Evolutionary conservation across 768 basidiomycete genomes (phyloP), one percentile per base, ranked within the genome.

Genomic region (Mycena alexandri): DNA sequence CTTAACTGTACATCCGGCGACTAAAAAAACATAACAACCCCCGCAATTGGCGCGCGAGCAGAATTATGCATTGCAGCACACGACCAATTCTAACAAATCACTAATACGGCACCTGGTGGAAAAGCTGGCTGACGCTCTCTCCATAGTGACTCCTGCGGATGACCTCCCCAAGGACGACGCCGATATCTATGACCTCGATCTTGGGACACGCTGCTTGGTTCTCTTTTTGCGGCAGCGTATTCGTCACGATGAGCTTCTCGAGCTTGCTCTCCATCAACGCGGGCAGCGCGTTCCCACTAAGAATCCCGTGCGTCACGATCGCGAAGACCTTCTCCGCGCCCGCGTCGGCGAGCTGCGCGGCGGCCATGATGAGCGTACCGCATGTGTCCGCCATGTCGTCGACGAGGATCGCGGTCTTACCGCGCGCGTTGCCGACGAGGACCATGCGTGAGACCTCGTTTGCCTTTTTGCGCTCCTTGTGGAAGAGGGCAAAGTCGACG

Each of bases 361-460:
- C 94, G 1, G 97, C 98, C 61, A 98, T 85, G 72, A 92, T 91
- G 66, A 99, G 87, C 61, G 97, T 99, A 56, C 94, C 94, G 73
- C 95, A 96, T 47, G 95, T 96, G 79, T 96, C 95, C 34, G 95
- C 95, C 95, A 99, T 98, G 83, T 99, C 97, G 83, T 99, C 97
- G 48, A 99, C 93, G 33, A 99, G 84, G 65, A 99, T 96, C 59
- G 96, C 98, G 44, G 90, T 86, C 83, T 98, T 96, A 75, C 91
- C 95, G 76, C 87, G 89, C 67, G 97, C 96, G 74, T 95, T 90
- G 2, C 97, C 97, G 46, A 99, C 97, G 53, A 99, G 89, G 63
- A 96, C 88, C 95, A 96, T 96, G 58, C 95, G 89, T 63, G 94
- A 95, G 6, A 96, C 94, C 71, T 94, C 92, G 78, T 96, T 96